A percentile compares a stretch with the other conserved stretches of the same genome.
Evolutionary conservation across 2,329 filamentous ascomycete genomes (phyloP).

Genomic region (Cytospora schulzeri): DNA sequence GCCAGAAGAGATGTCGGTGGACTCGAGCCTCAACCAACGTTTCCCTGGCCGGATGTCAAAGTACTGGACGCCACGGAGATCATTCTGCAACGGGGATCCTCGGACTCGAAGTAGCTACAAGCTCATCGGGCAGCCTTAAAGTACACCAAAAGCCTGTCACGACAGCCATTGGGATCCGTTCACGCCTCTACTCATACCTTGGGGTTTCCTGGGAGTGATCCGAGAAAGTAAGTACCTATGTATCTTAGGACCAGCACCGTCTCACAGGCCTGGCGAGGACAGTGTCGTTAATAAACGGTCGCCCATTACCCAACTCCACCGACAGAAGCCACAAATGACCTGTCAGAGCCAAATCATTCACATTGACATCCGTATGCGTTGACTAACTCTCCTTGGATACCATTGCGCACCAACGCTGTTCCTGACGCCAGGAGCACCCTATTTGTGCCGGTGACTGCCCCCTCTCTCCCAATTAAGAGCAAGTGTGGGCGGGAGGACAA

Average conservation of each 20-base stretch:
- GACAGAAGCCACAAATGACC: slow-evolving; percentile 21
- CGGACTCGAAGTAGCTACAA: neutral
- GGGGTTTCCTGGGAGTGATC: neutral
- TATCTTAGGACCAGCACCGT: neutral
- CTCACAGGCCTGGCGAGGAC: neutral
- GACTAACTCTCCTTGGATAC: neutral
- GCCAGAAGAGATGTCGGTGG: neutral
- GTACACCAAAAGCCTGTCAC: neutral
- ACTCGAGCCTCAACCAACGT: neutral
- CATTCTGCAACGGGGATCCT: neutral
- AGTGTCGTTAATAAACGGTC: slow-evolving; percentile 1
- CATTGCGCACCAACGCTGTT: slow-evolving; percentile 1
- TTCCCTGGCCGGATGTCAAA: neutral
- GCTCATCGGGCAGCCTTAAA: neutral
- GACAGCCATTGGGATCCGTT: neutral
- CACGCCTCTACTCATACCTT: neutral
- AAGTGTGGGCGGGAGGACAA: neutral
- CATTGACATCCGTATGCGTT: neutral
- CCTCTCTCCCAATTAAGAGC: neutral
- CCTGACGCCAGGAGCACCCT: neutral
- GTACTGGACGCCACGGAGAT: neutral
- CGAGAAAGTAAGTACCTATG: neutral
- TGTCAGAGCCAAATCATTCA: slow-evolving; percentile 6
- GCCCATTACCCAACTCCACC: slow-evolving; percentile 8
- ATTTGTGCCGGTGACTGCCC: neutral